Base-by-base conservation (phyloP, 2,329 filamentous ascomycete genomes). In the Fusarium sp. region DNA sequence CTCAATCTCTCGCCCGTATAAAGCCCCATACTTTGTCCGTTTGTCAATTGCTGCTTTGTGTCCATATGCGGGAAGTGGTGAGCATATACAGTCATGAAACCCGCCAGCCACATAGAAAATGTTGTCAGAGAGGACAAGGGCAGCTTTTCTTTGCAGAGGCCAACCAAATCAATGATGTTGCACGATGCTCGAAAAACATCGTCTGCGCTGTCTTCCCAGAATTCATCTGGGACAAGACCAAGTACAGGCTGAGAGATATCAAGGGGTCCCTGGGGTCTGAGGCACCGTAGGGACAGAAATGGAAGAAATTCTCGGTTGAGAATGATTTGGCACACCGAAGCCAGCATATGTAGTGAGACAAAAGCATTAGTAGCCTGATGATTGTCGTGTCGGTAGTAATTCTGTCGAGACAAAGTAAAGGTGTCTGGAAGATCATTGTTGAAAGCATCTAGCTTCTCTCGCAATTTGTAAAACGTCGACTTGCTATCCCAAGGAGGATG, bases 31-130 rank as follows among this genome's bases (percentile, higher is more conserved):
- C 48, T 42, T 31, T 50, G 60, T 38, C 33, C 39, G 20, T 49
- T 57, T 13, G 41, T 37, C 54, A 68, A 59, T 16, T 54, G 41
- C 33, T 54, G 79, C 13, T 85, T 79, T 2, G 81, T 82, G 70
- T 93, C 91, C 88, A 93, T 92, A 59, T 87, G 85, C 0, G 89
- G 89, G 58, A 93, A 93, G 72, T 89, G 87, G 43, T 84, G 82
- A 13, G 87, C 88, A 75, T 93, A 93, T 4, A 92, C 83, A 33
- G 89, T 88, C 18, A 88, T 84, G 71, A 92, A 91, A 0, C 87
- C 86, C 2, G 90, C 89, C 13, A 86, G 87, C 83, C 90, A 93
- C 38, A 91, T 83, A 4, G 90, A 86, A 73, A 92, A 93, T 6
- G 88, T 84, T 6, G 90, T 85, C 33, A 92, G 84, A 0, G 90